Conservation (phyloP, 208 protist species). For the Crithidia brevicula region DNA sequence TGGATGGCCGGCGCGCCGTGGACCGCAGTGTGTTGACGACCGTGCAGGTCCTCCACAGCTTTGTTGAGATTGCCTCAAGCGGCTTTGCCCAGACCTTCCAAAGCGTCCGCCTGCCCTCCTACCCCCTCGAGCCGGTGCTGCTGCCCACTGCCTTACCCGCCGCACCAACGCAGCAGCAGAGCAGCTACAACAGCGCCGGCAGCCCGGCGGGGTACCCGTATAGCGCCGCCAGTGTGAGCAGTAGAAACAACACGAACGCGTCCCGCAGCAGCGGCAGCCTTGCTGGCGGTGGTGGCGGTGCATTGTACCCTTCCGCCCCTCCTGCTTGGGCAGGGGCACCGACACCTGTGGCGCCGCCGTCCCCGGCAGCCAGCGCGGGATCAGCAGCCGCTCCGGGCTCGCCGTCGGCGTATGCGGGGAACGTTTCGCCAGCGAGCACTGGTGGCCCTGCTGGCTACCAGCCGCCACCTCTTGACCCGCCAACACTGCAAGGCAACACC, state of each 20-base stretch:
- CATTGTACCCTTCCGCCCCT: conserved; percentile 13
- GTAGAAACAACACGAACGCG: background rate
- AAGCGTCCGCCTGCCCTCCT: conserved; percentile 50
- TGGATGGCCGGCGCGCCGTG: conserved; percentile 57
- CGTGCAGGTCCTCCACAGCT: conserved; percentile 57
- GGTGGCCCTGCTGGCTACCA: conserved; percentile 1
- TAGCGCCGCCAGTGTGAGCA: background rate
- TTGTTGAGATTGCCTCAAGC: conserved; percentile 49
- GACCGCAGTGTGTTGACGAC: conserved; percentile 68
- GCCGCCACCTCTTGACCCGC: conserved; percentile 9
- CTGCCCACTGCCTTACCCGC: conserved; percentile 56
- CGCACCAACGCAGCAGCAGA: conserved; percentile 31
- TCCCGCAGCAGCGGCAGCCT: background rate
- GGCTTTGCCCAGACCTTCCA: conserved; percentile 59
- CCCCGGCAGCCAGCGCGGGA: background rate
- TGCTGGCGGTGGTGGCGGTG: too few species aligned
- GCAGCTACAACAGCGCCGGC: background rate
- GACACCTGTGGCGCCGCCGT: background rate
- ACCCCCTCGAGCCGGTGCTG: conserved; percentile 51
- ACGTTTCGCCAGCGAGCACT: background rate
- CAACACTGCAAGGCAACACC: background rate
- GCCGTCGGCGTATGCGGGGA: background rate
- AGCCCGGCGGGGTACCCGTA: too few species aligned
- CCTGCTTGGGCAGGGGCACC: background rate
- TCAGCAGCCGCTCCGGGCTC: background rate